These are phyloP conservation scores for Trichocladium antarcticum DNA, from an alignment of 495 filamentous ascomycete species.

Conservation along the genomic window DNA sequence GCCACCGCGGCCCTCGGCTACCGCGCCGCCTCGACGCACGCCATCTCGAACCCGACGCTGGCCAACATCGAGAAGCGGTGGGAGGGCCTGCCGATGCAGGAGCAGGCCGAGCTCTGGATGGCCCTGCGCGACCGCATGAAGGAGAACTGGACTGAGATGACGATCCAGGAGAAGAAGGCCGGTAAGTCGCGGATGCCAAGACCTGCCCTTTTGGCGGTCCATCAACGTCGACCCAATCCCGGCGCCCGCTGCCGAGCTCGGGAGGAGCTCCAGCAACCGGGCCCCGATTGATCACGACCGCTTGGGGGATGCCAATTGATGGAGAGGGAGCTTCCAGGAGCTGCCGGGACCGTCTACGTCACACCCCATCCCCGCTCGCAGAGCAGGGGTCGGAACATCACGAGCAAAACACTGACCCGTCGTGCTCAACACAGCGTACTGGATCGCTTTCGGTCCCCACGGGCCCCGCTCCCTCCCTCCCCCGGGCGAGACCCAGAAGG, in stretches of 20 bases:
- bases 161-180: constrained; percentile 93
- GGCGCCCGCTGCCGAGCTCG: constrained; percentile 4
- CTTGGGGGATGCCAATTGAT: constrained; percentile 12
- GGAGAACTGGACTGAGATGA: constrained; percentile 89
- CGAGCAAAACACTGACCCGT: constrained; percentile 4
- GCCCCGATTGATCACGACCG: constrained; percentile 3
- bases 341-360: constrained; percentile 4
- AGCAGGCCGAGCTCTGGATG: constrained; percentile 99
- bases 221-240: background rate
- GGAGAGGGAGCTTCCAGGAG: constrained; percentile 11
- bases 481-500: constrained; percentile 67
- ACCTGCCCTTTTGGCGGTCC: background rate
- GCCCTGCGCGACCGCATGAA: constrained; percentile 94
- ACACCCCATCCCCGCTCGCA: constrained; percentile 4
- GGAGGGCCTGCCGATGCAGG: constrained; percentile 91
- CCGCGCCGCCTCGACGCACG: constrained; percentile 62
- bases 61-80: constrained; percentile 98
- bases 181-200: constrained; percentile 51
- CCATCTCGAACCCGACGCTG: constrained; percentile 93
- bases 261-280: background rate
- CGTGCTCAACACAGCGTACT: constrained; percentile 61
- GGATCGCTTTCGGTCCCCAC: constrained; percentile 93
- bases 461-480: constrained; percentile 74
- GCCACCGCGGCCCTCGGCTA: constrained; percentile 39
- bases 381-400: constrained; percentile 8